Base-by-base conservation (phyloP, 2,329 filamentous ascomycete genomes). In the Aureobasidium sp. region DNA sequence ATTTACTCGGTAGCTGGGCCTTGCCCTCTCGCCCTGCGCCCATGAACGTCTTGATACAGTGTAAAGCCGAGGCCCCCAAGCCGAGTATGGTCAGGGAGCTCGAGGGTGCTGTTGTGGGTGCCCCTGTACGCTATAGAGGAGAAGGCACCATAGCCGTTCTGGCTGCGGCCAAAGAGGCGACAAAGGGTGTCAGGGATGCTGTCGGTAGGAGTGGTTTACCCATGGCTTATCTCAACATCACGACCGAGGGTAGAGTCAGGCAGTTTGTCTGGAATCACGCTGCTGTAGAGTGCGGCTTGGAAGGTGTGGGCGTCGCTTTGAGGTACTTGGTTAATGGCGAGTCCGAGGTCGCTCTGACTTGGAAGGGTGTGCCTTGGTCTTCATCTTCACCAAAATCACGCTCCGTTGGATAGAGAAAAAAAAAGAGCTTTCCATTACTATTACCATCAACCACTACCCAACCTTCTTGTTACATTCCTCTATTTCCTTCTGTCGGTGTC, bases 121-220 rank as follows among this genome's bases (percentile, higher is more conserved):
- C 89, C 7, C 91, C 90, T 1, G 75, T 80, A 0, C 87, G 86
- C 0, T 95, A 89, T 88, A 78, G 84, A 57, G 83, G 81, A 0
- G 71, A 77, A 1, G 79, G 81, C 15, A 84, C 88, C 6, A 71
- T 96, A 35, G 92, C 84, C 0, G 68, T 96, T 17, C 73, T 96
- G 58, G 86, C 88, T 25, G 81, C 84, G 3, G 84, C 86, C 64
- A 78, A 81, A 63, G 78, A 84, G 57, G 88, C 90, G 33, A 95
- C 91, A 0, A 88, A 84, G 68, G 93, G 92, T 1, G 84, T 95
- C 3, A 77, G 89, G 61, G 85, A 90, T 50, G 84, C 89, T 25
- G 69, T 96, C 65, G 80, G 80, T 4, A 76, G 83, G 61, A 88
- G 87, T 68, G 72, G 75, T 38, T 85, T 82, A 76, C 88, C 90